These are phyloP conservation scores for Nothomitra cinnamomea DNA, from an alignment of 2,329 filamentous ascomycete genomes.

Conservation along the genomic window DNA sequence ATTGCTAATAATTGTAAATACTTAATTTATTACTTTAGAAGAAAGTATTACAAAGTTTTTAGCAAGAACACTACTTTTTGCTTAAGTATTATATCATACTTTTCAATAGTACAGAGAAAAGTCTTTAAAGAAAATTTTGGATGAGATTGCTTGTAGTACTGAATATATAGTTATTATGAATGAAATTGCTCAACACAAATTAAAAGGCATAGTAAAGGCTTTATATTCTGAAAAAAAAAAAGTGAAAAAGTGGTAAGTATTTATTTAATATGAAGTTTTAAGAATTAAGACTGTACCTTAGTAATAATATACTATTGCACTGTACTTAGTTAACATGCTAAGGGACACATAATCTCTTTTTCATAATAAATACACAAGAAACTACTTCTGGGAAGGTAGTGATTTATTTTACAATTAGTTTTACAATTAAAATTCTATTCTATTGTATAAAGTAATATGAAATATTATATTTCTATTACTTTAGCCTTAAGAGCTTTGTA, in stretches of 20 bases:
- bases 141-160: neutral
- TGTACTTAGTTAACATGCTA: too few relatives aligned
- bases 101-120: neutral
- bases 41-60: neutral
- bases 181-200: neutral
- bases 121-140: neutral
- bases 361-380: too few relatives aligned
- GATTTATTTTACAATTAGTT: too few relatives aligned
- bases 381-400: too few relatives aligned
- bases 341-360: too few relatives aligned
- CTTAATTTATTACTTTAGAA: neutral
- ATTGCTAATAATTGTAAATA: neutral
- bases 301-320: too few relatives aligned
- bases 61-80: neutral
- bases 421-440: too few relatives aligned
- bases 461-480: too few relatives aligned
- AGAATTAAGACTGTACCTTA: too few relatives aligned
- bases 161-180: neutral
- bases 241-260: neutral
- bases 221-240: conserved; percentile 1
- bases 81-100: neutral
- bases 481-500: too few relatives aligned
- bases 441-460: too few relatives aligned
- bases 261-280: too few relatives aligned
- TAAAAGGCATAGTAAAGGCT: neutral